Percentiles rank a stretch among this genome's conserved stretches.
Conservation (phyloP, 176 grass and related monocot genomes). For the Hyparrhenia diplandra region DNA sequence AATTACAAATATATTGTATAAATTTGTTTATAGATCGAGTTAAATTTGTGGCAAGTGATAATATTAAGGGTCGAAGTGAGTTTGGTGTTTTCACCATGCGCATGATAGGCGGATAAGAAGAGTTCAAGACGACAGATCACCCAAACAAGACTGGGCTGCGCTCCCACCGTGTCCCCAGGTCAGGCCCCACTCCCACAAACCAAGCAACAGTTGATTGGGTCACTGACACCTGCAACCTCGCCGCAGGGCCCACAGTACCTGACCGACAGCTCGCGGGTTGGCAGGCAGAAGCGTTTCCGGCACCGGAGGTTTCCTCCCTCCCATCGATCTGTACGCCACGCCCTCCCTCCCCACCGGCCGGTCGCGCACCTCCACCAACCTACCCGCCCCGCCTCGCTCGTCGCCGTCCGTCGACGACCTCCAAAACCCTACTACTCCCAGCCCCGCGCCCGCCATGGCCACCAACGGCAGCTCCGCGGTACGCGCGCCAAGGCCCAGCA, state of each 20-base stretch:
- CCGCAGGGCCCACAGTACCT: constrained; percentile 22
- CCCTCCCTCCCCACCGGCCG: constrained; percentile 26
- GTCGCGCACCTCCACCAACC: constrained; percentile 20
- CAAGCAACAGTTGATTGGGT: neutral
- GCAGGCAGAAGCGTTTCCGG: constrained; percentile 33
- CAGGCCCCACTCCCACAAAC: neutral
- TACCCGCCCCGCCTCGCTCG: neutral
- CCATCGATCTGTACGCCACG: constrained; percentile 37
- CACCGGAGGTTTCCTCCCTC: constrained; percentile 14
- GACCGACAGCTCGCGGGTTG: constrained; percentile 30
- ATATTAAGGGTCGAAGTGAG: no score
- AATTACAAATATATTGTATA: no score
- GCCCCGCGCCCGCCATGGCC: constrained; percentile 39
- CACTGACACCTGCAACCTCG: constrained; percentile 18
- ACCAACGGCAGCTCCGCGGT: constrained; percentile 68
- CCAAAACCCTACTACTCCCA: constrained; percentile 25
- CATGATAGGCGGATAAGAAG: neutral
- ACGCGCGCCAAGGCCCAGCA: neutral
- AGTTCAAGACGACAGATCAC: neutral
- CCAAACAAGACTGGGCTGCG: neutral
- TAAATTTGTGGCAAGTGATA: no score
- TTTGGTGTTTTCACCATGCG: no score
- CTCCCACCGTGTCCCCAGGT: neutral
- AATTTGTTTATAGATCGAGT: no score
- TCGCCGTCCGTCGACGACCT: neutral